Conservation (phyloP, 371 early-diverging fungal genomes). For the Rhizopus arrhizus region DNA sequence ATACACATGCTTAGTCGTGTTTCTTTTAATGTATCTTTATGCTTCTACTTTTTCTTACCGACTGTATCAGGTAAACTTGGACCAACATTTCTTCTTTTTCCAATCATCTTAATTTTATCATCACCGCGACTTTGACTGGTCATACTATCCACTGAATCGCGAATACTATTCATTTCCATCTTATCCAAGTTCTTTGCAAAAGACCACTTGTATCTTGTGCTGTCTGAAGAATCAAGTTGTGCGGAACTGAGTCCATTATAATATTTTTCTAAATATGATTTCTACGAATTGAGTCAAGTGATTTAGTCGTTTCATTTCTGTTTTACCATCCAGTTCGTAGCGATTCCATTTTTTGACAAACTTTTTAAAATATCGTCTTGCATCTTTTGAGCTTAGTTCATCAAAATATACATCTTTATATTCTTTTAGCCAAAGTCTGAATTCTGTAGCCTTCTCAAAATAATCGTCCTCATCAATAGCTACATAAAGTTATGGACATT, state of each 20-base stretch:
- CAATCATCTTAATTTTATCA: constrained; percentile 8
- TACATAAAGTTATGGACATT: constrained; percentile 6
- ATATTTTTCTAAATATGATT: constrained; percentile 54
- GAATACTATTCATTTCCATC: constrained; percentile 58
- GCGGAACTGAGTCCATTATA: constrained; percentile 70
- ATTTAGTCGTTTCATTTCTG: not conserved
- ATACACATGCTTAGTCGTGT: too few relatives aligned
- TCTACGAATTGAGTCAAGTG: not conserved
- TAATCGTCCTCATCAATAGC: constrained; percentile 75
- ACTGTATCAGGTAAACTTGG: constrained; percentile 32
- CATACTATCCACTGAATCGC: constrained; percentile 66
- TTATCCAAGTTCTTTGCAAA: constrained; percentile 68
- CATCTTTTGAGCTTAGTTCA: constrained; percentile 69
- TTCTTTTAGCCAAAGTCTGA: constrained; percentile 80
- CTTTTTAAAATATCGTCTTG: constrained; percentile 75
- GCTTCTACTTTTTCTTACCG: constrained; percentile 12
- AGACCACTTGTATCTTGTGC: constrained; percentile 78
- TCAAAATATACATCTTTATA: constrained; percentile 73
- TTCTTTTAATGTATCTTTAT: not conserved
- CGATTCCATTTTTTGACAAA: constrained; percentile 80
- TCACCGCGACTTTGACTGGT: constrained; percentile 43
- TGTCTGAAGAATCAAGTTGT: constrained; percentile 61
- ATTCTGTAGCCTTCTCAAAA: constrained; percentile 74
- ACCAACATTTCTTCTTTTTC: constrained; percentile 37
- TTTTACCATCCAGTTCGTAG: constrained; percentile 60